Conservation (phyloP, 2,329 filamentous ascomycete species). For the Sarocladiaceae sp. region DNA sequence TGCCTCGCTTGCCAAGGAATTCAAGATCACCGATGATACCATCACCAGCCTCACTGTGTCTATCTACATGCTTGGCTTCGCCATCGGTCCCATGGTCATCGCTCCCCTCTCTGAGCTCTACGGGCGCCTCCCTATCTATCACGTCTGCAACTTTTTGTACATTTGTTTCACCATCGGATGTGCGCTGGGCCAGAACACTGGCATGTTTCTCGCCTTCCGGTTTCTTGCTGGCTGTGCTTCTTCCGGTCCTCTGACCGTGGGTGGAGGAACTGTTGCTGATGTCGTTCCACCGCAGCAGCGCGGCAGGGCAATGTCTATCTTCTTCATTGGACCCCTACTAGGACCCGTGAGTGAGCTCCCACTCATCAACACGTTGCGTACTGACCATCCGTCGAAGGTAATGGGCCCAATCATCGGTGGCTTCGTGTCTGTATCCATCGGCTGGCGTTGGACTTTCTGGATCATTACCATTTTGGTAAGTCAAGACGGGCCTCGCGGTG, state of each 20-base stretch:
- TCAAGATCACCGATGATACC: not conserved
- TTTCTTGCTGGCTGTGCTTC: conserved; percentile 47
- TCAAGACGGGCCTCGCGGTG: not conserved
- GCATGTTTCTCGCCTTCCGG: conserved; percentile 40
- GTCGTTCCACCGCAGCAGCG: conserved; percentile 25
- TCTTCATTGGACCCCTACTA: conserved; percentile 44
- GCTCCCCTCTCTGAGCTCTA: conserved; percentile 44
- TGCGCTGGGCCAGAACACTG: conserved; percentile 31
- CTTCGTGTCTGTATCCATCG: conserved; percentile 53
- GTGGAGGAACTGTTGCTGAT: conserved; percentile 41
- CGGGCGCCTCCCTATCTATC: conserved; percentile 37
- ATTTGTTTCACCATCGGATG: conserved; percentile 30
- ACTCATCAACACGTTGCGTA: not conserved
- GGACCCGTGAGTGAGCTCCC: conserved; percentile 22
- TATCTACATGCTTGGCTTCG: conserved; percentile 48
- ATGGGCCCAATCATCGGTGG: conserved; percentile 41
- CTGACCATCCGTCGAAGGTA: conserved; percentile 10
- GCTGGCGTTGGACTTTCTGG: conserved; percentile 60
- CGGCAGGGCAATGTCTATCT: conserved; percentile 44
- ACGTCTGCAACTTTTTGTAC: conserved; percentile 32
- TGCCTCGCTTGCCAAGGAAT: not conserved
- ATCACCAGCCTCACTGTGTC: conserved; percentile 17
- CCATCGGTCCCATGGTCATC: conserved; percentile 39
- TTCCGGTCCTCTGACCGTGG: conserved; percentile 46
- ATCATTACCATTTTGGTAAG: conserved; percentile 47